Evolutionary conservation across 805 yeast species (phyloP).

Genomic region (Myxozyma mucilagina): DNA sequence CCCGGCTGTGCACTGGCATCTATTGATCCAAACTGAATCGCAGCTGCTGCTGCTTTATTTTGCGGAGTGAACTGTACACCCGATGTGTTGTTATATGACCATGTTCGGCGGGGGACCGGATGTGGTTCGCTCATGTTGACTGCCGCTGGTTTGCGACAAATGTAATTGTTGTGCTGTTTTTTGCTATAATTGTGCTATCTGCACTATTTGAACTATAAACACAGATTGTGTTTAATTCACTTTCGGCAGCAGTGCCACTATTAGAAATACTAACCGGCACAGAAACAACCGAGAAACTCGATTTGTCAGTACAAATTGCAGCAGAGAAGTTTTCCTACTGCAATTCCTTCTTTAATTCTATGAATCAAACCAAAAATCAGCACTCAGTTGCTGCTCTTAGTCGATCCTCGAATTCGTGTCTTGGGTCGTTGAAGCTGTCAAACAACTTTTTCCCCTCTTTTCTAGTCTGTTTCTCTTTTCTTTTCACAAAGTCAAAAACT

Average conservation of each 20-base stretch:
- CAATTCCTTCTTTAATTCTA: background rate
- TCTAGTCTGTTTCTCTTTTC: no score
- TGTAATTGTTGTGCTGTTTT: no score
- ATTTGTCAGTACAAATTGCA: background rate
- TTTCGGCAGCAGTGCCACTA: no score
- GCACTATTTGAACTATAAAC: no score
- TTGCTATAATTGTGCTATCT: no score
- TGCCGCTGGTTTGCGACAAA: constrained; percentile 18
- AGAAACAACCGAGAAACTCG: background rate
- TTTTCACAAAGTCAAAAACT: no score
- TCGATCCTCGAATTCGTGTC: no score
- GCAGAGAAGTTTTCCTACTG: background rate
- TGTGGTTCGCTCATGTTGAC: constrained; percentile 10
- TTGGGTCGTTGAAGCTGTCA: no score
- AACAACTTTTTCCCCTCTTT: no score
- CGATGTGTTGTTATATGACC: constrained; percentile 8
- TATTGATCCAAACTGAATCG: constrained; percentile 31
- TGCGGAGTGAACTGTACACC: constrained; percentile 12
- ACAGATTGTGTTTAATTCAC: no score
- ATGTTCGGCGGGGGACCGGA: constrained; percentile 13
- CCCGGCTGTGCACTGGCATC: constrained; percentile 8
- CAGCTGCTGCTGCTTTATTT: constrained; percentile 9
- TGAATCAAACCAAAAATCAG: background rate
- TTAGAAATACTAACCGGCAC: background rate
- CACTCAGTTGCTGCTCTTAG: no score